Evolutionary conservation across 2,329 filamentous ascomycete genomes (phyloP), one percentile per base, ranked within the genome.

Genomic region (Fusarium devonianum): DNA sequence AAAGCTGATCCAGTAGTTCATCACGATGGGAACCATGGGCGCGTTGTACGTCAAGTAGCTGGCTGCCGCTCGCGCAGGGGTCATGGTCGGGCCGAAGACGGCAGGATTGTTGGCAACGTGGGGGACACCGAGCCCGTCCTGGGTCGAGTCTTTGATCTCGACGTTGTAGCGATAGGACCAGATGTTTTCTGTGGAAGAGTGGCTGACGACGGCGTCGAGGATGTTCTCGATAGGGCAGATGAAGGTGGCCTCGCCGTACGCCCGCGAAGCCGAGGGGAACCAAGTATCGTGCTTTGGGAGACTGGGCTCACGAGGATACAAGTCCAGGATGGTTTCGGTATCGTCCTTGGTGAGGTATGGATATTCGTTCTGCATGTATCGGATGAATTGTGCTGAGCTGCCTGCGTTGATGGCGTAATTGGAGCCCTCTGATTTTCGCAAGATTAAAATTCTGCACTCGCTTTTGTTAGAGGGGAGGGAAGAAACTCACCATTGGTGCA

Each of bases 161-260:
- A 82, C 76, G 66, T 80, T 74, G 70, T 76, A 82, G 28, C 74
- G 75, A 66, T 82, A 82, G 18, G 71, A 70, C 72, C 75, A 82
- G 12, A 72, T 58, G 30, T 39, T 49, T 6, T 51, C 38, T 7
- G 58, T 32, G 16, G 51, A 40, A 19, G 42, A 51, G 30, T 57
- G 37, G 18, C 58, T 42, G 21, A 58, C 48, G 39, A 72, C 67
- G 21, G 67, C 66, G 45, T 70, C 59, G 39, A 79, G 69, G 44
- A 80, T 60, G 53, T 66, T 69, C 52, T 70, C 68, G 36, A 68
- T 66, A 2, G 75, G 75, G 56, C 77, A 80, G 55, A 71, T 70
- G 49, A 79, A 79, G 17, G 73, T 76, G 4, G 66, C 66, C 36
- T 80, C 77, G 44, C 75, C 77, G 59, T 78, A 79, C 21, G 74